Percentiles rank a stretch among this genome's conserved stretches.
phyloP scores from a whole-genome alignment of 2,329 filamentous ascomycete genomes.

The Cladosporium cucumerinum region DNA sequence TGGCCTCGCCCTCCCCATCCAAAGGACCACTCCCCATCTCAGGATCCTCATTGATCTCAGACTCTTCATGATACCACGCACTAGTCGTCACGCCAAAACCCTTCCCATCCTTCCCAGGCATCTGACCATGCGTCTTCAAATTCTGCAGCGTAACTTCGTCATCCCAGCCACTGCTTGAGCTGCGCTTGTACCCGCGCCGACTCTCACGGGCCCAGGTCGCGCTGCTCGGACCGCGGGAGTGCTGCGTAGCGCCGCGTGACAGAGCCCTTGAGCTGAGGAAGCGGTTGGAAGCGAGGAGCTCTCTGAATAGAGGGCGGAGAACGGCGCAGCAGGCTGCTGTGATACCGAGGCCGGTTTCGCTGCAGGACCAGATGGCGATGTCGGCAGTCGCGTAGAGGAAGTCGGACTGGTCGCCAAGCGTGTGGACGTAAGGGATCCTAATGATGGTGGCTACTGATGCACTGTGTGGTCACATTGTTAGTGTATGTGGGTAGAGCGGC shows the following conservation, averaged over 20 bases:
- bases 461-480: background rate
- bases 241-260: background rate
- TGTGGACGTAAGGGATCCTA: constrained; percentile 21
- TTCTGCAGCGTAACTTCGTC: constrained; percentile 9
- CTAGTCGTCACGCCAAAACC: background rate
- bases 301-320: constrained; percentile 18
- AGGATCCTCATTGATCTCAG: background rate
- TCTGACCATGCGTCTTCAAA: constrained; percentile 11
- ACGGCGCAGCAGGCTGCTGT: constrained; percentile 20
- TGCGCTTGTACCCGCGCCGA: constrained; percentile 7
- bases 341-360: constrained; percentile 20
- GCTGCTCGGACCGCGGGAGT: background rate
- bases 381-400: constrained; percentile 21
- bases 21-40: background rate
- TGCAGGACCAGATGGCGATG: constrained; percentile 22
- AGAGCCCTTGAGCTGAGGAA: constrained; percentile 5
- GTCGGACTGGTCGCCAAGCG: constrained; percentile 14
- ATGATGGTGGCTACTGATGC: constrained; percentile 20
- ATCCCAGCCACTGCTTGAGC: background rate
- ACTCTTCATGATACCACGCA: background rate
- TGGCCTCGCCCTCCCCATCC: background rate
- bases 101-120: constrained; percentile 11
- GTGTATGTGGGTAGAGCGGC: background rate
- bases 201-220: background rate
- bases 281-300: constrained; percentile 3